Base-by-base conservation (phyloP, 768 basidiomycete species). In the Harrya chromipes region DNA sequence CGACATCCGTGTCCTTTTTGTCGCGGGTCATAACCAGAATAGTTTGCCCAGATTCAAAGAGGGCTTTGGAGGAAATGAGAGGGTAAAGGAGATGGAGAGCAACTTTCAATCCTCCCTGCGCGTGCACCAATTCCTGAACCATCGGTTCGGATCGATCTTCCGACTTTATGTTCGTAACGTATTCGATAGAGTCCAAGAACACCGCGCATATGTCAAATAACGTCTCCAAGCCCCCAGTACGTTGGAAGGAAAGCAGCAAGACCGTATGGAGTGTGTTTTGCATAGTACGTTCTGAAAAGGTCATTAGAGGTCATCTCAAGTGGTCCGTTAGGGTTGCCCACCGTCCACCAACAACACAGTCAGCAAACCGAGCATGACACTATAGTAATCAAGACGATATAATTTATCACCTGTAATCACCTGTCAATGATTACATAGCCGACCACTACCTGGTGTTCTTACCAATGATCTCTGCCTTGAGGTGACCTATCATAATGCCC, bases 1-100 rank as follows among this genome's bases (percentile, higher is more conserved):
- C 85, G 5, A 76, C 68, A 56, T 94, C 87, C 1, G 81, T 84
- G 19, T 88, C 84, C 62, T 81, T 81, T 66, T 89, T 89, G 68
- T 92, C 92, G 14, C 83, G 81, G 16, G 84, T 85, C 35, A 81
- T 70, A 14, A 87, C 75, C 27, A 88, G 68, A 4, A 76, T 64
- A 0, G 92, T 94, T 69, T 98, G 94, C 3, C 83, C 78, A 7
- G 91, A 89, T 50, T 97, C 94, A 47, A 93, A 78, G 21, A 95
- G 73, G 12, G 88, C 79, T 58, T 89, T 89, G 23, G 90, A 80
- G 2, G 87, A 84, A 21, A 92, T 76, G 38, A 98, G 73, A 11
- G 87, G 81, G 50, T 81, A 76, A 36, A 97, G 71, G 37, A 95
- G 74, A 55, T 87, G 82, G 33, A 95, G 73, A 0, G 84, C 84